Percentiles rank a stretch among this genome's conserved stretches.
Conservation (phyloP, 2,329 filamentous ascomycete genomes). For the Fusarium kyushuense region DNA sequence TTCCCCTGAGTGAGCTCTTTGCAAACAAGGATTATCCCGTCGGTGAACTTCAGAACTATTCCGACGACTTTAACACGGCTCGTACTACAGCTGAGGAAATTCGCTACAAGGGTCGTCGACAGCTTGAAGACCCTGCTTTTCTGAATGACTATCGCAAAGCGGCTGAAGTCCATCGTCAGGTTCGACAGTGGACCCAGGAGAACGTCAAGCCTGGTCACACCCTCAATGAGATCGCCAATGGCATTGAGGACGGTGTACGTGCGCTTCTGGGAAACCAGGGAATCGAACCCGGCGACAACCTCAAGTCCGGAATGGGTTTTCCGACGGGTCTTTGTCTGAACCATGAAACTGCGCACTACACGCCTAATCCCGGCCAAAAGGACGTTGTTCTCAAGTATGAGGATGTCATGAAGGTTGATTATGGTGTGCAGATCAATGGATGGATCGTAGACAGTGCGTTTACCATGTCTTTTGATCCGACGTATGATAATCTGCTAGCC, state of each 20-base stretch:
- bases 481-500: conserved; percentile 77
- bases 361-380: conserved; percentile 84
- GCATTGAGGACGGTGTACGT: conserved; percentile 83
- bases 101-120: conserved; percentile 39
- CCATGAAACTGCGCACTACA: conserved; percentile 84
- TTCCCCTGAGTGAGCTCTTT: conserved; percentile 51
- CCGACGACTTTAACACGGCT: conserved; percentile 33
- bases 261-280: conserved; percentile 79
- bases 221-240: conserved; percentile 81
- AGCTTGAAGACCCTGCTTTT: conserved; percentile 61
- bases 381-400: conserved; percentile 70
- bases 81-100: conserved; percentile 45
- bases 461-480: conserved; percentile 78
- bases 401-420: conserved; percentile 84
- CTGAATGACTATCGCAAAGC: conserved; percentile 81
- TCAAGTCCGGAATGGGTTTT: conserved; percentile 83
- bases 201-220: conserved; percentile 82
- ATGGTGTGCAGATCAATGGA: conserved; percentile 81
- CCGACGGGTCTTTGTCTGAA: conserved; percentile 85
- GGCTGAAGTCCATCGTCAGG: conserved; percentile 84
- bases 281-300: conserved; percentile 77
- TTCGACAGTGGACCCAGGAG: conserved; percentile 81
- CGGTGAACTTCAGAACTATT: conserved; percentile 49
- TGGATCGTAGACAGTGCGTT: conserved; percentile 83
- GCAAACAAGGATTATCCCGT: conserved; percentile 45